Percentiles rank a stretch among this genome's conserved stretches.
Conservation (phyloP, 208 protist genomes). For the Acanthamoeba lenticulata region DNA sequence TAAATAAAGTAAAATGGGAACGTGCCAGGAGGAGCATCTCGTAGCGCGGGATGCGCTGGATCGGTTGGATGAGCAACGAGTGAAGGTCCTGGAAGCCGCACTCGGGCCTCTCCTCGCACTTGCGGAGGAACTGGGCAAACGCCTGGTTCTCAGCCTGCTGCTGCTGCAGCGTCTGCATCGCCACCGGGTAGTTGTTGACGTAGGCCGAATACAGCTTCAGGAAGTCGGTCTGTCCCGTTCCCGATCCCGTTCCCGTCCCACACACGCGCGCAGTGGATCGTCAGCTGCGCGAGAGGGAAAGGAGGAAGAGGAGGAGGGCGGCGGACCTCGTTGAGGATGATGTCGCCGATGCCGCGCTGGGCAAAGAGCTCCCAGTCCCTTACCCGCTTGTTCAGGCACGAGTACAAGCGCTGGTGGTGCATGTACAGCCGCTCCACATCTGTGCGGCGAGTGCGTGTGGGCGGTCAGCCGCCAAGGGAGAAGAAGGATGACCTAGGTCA, state of each 20-base stretch:
- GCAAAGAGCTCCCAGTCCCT: not conserved
- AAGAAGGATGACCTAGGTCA: not conserved
- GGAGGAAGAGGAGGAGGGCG: too few species aligned
- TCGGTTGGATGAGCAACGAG: conserved; percentile 2
- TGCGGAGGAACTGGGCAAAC: not conserved
- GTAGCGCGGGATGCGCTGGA: conserved; percentile 11
- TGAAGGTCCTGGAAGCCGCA: not conserved
- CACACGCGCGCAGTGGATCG: not conserved
- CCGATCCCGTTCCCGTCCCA: not conserved
- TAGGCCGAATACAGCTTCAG: not conserved
- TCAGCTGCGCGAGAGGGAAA: too few species aligned
- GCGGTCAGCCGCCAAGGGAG: not conserved
- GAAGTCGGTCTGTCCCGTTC: not conserved
- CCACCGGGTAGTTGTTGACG: conserved; percentile 24
- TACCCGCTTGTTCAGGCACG: not conserved
- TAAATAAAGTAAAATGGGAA: not conserved
- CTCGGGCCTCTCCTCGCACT: not conserved
- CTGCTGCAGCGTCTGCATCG: not conserved
- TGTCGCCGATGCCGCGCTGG: not conserved
- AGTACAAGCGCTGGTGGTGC: not conserved
- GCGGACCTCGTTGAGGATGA: not conserved
- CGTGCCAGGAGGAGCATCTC: not conserved
- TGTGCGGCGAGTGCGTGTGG: not conserved
- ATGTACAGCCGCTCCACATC: not conserved
- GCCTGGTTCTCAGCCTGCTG: not conserved